Conservation (phyloP, 2,329 filamentous ascomycete species). For the Pseudogymnoascus sp. region DNA sequence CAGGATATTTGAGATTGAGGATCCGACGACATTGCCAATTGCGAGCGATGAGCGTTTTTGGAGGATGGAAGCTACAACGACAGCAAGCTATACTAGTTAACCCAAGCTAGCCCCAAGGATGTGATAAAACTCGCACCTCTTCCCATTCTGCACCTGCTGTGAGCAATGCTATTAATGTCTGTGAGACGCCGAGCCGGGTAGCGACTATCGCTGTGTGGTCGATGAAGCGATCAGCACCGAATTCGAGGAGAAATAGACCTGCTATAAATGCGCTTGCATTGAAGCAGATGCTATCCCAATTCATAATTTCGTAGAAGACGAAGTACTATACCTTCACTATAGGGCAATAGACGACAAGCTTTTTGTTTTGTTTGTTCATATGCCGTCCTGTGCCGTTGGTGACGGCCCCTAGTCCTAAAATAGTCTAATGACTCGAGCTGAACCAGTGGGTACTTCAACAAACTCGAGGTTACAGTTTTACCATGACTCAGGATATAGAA, state of each 20-base stretch:
- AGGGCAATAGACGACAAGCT: not conserved
- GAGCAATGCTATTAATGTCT: constrained; percentile 43
- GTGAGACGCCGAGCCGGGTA: constrained; percentile 36
- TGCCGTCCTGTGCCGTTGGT: not conserved
- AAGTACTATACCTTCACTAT: constrained; percentile 23
- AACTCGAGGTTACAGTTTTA: not conserved
- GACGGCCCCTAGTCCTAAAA: not conserved
- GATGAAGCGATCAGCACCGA: constrained; percentile 46
- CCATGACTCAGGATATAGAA: not conserved
- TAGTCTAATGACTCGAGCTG: not conserved
- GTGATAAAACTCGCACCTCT: constrained; percentile 34
- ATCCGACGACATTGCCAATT: constrained; percentile 48
- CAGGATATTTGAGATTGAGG: constrained; percentile 47
- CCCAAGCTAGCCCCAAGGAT: not conserved
- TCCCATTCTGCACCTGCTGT: constrained; percentile 50
- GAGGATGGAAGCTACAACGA: constrained; percentile 41
- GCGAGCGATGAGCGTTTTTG: constrained; percentile 41
- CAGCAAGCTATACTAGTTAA: constrained; percentile 34
- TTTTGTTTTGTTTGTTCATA: not conserved
- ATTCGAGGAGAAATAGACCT: constrained; percentile 43
- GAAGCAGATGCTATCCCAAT: constrained; percentile 32
- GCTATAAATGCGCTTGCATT: constrained; percentile 37
- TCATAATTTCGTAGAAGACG: constrained; percentile 19
- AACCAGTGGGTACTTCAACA: not conserved
- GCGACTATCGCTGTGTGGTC: constrained; percentile 44